A percentile compares a stretch with the other conserved stretches of the same genome.
Conservation (phyloP, 805 yeast species). For the Yamadazyma olivae region DNA sequence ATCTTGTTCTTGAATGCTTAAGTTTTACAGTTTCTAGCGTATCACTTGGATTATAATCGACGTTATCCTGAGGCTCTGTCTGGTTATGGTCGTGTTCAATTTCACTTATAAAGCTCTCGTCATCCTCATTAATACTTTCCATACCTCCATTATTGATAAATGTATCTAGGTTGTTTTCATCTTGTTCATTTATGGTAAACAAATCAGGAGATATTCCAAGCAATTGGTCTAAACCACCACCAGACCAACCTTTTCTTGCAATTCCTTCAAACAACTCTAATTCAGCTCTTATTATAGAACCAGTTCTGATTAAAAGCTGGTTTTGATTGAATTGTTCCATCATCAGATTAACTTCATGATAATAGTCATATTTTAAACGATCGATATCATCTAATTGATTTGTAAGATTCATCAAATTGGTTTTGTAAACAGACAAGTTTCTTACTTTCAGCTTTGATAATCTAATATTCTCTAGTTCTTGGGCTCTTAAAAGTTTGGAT, state of each 20-base stretch:
- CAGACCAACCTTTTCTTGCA: constrained; percentile 83
- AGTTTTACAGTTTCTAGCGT: constrained; percentile 10
- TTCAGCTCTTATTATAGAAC: constrained; percentile 71
- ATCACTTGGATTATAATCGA: constrained; percentile 2
- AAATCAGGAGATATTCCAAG: constrained; percentile 60
- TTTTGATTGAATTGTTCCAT: constrained; percentile 58
- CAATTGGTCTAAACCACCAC: constrained; percentile 78
- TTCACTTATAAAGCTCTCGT: constrained; percentile 2
- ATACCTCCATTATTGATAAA: constrained; percentile 25
- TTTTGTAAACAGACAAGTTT: constrained; percentile 65
- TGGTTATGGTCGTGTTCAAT: background rate
- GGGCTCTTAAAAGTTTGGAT: constrained; percentile 49
- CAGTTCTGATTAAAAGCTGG: constrained; percentile 51
- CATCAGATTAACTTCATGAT: constrained; percentile 57
- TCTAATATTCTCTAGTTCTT: constrained; percentile 60
- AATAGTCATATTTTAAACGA: constrained; percentile 68
- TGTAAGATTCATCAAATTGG: constrained; percentile 64
- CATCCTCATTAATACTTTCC: constrained; percentile 8
- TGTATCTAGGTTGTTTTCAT: no score
- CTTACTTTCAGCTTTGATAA: constrained; percentile 59
- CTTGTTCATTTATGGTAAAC: constrained; percentile 18
- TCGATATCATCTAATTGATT: constrained; percentile 78
- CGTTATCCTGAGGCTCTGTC: background rate
- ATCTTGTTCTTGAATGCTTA: background rate
- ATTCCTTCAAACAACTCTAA: constrained; percentile 77